These are phyloP conservation scores for Macrocybe gigantea DNA, from an alignment of 768 basidiomycete genomes.

Conservation along the genomic window DNA sequence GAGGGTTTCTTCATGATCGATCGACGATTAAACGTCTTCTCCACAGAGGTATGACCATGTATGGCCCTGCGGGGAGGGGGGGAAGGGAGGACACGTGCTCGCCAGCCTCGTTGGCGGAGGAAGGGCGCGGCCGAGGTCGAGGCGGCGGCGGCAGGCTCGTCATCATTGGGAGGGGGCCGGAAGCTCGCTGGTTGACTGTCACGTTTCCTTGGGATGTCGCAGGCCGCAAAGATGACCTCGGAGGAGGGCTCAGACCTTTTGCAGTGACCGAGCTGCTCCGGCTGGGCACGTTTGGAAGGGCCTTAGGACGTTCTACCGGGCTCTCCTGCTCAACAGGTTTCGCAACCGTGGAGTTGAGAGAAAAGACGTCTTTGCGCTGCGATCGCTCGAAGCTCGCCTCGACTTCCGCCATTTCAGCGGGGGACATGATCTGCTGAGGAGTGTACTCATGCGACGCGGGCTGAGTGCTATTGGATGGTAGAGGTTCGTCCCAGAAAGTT, in stretches of 20 bases:
- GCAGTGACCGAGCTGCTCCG: constrained; percentile 11
- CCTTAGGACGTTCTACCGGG: not conserved
- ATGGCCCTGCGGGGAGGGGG: constrained; percentile 17
- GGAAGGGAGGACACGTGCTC: constrained; percentile 18
- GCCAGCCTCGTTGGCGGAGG: constrained; percentile 5
- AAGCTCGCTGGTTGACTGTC: constrained; percentile 9
- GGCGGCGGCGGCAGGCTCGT: constrained; percentile 54
- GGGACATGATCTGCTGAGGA: constrained; percentile 63
- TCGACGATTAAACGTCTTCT: constrained; percentile 37
- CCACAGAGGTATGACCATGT: constrained; percentile 27
- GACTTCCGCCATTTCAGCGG: constrained; percentile 56
- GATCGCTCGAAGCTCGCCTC: constrained; percentile 44
- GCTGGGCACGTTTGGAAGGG: constrained; percentile 2
- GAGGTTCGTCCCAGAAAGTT: constrained; percentile 47
- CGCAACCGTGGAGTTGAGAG: not conserved
- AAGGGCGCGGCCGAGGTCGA: constrained; percentile 27
- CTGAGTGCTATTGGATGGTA: constrained; percentile 25
- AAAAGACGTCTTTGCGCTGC: not conserved
- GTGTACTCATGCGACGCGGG: constrained; percentile 37
- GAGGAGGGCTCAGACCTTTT: constrained; percentile 13
- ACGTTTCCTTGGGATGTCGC: constrained; percentile 28
- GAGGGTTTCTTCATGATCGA: constrained; percentile 65
- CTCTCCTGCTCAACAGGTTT: not conserved
- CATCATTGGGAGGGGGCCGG: constrained; percentile 17
- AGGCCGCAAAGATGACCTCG: constrained; percentile 15